A percentile compares a stretch with the other conserved stretches of the same genome.
Conservation (phyloP, 1,139 yeast species). For the Candida sp. region DNA sequence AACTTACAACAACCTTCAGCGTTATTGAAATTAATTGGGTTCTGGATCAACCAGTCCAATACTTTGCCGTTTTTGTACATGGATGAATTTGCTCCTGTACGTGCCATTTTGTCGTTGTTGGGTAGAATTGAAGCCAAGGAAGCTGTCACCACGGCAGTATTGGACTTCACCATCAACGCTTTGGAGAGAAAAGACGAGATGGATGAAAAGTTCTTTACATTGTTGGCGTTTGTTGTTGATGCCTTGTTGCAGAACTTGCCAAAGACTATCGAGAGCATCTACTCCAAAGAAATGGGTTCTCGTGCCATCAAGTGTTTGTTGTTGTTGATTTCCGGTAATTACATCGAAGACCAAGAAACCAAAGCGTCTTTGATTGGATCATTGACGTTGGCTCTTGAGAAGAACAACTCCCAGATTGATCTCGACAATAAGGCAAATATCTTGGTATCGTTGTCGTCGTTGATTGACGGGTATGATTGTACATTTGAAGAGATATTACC, state of each 20-base stretch:
- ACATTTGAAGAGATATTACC: conserved; percentile 55
- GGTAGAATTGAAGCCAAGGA: conserved; percentile 66
- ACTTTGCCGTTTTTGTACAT: conserved; percentile 58
- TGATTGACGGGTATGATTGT: conserved; percentile 59
- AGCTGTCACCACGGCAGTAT: conserved; percentile 58
- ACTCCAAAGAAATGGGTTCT: conserved; percentile 54
- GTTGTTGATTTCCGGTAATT: conserved; percentile 61
- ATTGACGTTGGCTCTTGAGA: conserved; percentile 64
- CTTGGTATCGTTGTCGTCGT: conserved; percentile 57
- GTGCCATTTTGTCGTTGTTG: conserved; percentile 60
- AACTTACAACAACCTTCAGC: conserved; percentile 87
- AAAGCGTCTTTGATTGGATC: conserved; percentile 60
- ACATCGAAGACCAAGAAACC: conserved; percentile 60
- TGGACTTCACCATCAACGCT: conserved; percentile 58
- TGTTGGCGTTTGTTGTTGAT: conserved; percentile 61
- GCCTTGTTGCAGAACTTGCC: conserved; percentile 58
- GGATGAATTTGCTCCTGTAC: conserved; percentile 59
- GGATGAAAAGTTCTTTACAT: conserved; percentile 49
- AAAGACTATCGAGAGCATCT: conserved; percentile 42
- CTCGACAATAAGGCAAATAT: conserved; percentile 60
- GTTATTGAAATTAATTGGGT: conserved; percentile 65
- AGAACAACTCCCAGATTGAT: conserved; percentile 60
- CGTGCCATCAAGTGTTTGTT: conserved; percentile 57
- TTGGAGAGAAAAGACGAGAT: conserved; percentile 36
- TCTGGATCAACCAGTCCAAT: conserved; percentile 59